Conservation (phyloP, 2,329 filamentous ascomycete genomes). For the Ceratocystis harringtonii region DNA sequence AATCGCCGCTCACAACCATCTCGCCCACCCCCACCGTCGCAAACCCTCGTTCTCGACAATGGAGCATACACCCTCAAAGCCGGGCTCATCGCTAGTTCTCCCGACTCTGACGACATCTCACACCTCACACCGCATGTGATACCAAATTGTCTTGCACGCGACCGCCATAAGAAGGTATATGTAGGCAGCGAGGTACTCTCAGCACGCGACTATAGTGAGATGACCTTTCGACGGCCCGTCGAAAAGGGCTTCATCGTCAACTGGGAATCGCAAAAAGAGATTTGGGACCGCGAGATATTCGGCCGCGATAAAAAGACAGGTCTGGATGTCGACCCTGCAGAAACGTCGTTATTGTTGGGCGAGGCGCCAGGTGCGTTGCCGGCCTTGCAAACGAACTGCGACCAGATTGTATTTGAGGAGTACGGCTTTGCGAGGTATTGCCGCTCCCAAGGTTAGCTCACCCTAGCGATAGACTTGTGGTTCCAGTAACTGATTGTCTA, state of each 20-base stretch:
- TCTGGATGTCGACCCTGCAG: constrained; percentile 55
- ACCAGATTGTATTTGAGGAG: constrained; percentile 95
- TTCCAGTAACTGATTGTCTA: neutral
- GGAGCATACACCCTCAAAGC: constrained; percentile 86
- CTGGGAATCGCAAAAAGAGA: constrained; percentile 89
- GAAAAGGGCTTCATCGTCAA: constrained; percentile 93
- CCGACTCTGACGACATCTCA: constrained; percentile 29
- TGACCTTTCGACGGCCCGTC: constrained; percentile 72
- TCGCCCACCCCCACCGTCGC: constrained; percentile 38
- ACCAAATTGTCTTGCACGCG: constrained; percentile 78
- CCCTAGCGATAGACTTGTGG: too few relatives aligned
- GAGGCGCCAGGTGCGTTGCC: constrained; percentile 76
- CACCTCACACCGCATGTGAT: constrained; percentile 44
- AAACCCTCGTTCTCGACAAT: constrained; percentile 82
- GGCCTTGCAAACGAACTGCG: constrained; percentile 72
- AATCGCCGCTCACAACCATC: constrained; percentile 39
- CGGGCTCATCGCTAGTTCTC: constrained; percentile 46
- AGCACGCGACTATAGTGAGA: constrained; percentile 79
- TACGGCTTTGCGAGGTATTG: constrained; percentile 84
- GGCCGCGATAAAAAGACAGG: constrained; percentile 41
- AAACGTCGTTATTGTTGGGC: constrained; percentile 70
- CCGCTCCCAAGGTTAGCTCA: constrained; percentile 48
- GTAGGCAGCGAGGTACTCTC: constrained; percentile 62
- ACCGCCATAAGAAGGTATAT: constrained; percentile 64
- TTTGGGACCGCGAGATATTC: constrained; percentile 86